Base-by-base conservation (phyloP, 768 basidiomycete species). In the Exsudoporus frostii region DNA sequence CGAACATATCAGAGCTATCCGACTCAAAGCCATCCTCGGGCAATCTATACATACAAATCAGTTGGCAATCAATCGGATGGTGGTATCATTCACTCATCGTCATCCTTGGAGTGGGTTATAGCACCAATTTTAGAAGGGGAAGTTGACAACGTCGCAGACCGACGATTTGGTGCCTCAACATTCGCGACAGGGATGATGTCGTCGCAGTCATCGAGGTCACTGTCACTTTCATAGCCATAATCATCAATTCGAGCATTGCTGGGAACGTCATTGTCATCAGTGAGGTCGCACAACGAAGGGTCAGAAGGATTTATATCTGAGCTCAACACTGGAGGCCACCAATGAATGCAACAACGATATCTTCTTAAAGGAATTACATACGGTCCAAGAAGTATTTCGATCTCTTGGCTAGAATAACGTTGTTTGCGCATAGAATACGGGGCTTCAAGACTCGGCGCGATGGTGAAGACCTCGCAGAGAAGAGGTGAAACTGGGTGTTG, bases 151-250 rank as follows among this genome's bases (percentile, higher is more conserved):
- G 10, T 22, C 15, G 15, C 14, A 42, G 36, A 42, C 25, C 19
- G 17, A 22, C 46, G 10, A 25, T 55, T 43, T 4, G 13, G 3
- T 4, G 13, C 20, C 13, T 51, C n/a, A n/a, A n/a, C n/a, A n/a
- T n/a, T n/a, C n/a, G n/a, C n/a, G 1, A 40, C 22, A 45, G 36
- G 38, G 38, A 42, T n/a, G 7, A 24, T n/a, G 0, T 60, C 55
- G 1, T 55, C 19, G 9, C 61, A 60, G 7, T 71, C 68, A 19
- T 72, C 71, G 24, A 73, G 64, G 38, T 72, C 72, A 14, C 72
- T 73, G 50, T 73, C 71, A 17, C 65, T 69, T 32, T 27, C 62
- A 42, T 70, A 73, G 8, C 60, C 71, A 45, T 71, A 69, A 8
- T 67, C 66, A 7, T 59, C 60, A 3, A 60, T 51, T 8, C 8